These are phyloP conservation scores for Tilletia indica DNA, from an alignment of 1,284 basidiomycete genomes.

Conservation along the genomic window DNA sequence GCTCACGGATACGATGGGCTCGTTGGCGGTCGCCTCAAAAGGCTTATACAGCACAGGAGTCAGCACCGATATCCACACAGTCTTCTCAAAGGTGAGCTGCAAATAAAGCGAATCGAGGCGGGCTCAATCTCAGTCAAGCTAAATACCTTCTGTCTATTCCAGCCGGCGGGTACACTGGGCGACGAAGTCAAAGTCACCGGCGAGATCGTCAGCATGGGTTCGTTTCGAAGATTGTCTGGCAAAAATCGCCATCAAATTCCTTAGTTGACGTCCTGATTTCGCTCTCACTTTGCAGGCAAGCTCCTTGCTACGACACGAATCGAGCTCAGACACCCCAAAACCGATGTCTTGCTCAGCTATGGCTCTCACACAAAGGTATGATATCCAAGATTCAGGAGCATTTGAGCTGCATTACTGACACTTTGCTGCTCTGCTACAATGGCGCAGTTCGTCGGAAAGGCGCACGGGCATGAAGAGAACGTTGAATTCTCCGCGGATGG, in stretches of 20 bases:
- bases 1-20: conserved; percentile 75
- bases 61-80: conserved; percentile 80
- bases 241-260: background rate
- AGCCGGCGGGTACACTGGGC: conserved; percentile 62
- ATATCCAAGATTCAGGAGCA: background rate
- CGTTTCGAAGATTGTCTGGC: conserved; percentile 2
- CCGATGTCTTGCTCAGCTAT: conserved; percentile 31
- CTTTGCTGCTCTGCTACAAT: no score
- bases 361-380: conserved; percentile 15
- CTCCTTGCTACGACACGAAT: conserved; percentile 50
- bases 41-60: conserved; percentile 82
- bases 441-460: conserved; percentile 73
- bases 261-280: background rate
- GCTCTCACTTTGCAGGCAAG: conserved; percentile 31
- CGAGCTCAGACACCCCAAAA: conserved; percentile 43
- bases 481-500: conserved; percentile 78
- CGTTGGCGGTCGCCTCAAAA: conserved; percentile 74
- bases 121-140: background rate
- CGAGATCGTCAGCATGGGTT: conserved; percentile 39
- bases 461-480: conserved; percentile 70
- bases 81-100: conserved; percentile 65
- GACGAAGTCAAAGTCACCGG: conserved; percentile 35
- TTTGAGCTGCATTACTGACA: background rate
- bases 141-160: background rate
- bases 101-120: background rate